Evolutionary conservation across 805 yeast genomes (phyloP).

Genomic region (Kluyveromyces starmeri): DNA sequence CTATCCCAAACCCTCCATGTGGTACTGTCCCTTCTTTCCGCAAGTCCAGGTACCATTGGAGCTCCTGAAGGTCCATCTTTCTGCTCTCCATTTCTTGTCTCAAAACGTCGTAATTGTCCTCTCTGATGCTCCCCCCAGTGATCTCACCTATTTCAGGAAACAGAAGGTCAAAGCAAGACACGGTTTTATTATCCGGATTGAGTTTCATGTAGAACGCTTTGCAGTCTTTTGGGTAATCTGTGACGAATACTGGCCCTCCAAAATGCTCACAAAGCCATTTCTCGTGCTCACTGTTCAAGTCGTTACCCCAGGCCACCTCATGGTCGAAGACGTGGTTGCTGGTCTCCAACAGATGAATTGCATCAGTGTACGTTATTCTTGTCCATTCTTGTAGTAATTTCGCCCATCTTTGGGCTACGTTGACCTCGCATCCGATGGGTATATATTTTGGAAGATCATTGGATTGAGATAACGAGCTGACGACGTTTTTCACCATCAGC

Average conservation of each 20-base stretch:
- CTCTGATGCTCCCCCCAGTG: slow-evolving; percentile 91
- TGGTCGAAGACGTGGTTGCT: slow-evolving; percentile 9
- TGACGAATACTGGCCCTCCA: slow-evolving; percentile 74
- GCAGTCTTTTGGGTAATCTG: slow-evolving; percentile 68
- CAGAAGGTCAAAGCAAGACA: slow-evolving; percentile 81
- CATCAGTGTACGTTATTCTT: slow-evolving; percentile 65
- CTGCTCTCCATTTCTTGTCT: slow-evolving; percentile 40
- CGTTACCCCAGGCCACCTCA: slow-evolving; percentile 52
- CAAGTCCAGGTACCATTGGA: slow-evolving; percentile 75
- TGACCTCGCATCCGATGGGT: slow-evolving; percentile 15
- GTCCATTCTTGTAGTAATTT: slow-evolving; percentile 52
- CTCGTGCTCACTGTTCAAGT: slow-evolving; percentile 78
- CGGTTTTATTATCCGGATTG: slow-evolving; percentile 45
- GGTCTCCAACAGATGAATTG: slow-evolving; percentile 44
- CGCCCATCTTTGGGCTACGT: slow-evolving; percentile 47
- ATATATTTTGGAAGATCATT: slow-evolving; percentile 13
- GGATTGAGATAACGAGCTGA: slow-evolving; percentile 23
- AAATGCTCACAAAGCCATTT: slow-evolving; percentile 72
- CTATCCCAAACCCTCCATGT: slow-evolving; percentile 97
- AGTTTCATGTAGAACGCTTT: slow-evolving; percentile 91
- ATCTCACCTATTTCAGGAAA: slow-evolving; percentile 91
- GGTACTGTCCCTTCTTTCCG: slow-evolving; percentile 77
- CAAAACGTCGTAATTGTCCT: slow-evolving; percentile 47
- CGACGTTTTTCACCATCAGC: slow-evolving; percentile 52
- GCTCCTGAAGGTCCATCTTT: slow-evolving; percentile 44